phyloP scores from a whole-genome alignment of 139 green algal genomes.

The Zygnema cylindricum region DNA sequence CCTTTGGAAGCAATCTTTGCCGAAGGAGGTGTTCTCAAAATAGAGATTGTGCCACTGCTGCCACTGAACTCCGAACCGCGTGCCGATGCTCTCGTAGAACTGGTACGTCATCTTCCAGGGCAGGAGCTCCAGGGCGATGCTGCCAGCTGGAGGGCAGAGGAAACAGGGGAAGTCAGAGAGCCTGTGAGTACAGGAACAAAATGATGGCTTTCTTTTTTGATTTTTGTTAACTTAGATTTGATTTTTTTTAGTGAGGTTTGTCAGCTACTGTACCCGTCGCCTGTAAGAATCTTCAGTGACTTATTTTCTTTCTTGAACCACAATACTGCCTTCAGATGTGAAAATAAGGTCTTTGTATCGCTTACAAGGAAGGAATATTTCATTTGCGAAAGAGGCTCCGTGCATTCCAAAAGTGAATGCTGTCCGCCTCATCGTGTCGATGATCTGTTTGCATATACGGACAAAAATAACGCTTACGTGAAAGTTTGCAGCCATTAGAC shows the following conservation, averaged over 20 bases:
- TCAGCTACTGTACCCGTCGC: too few relatives aligned
- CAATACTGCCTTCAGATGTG: too few relatives aligned
- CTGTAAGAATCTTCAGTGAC: too few relatives aligned
- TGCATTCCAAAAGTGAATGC: conserved; percentile 33
- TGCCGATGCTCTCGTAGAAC: background rate
- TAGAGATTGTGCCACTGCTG: background rate
- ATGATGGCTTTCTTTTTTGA: too few relatives aligned
- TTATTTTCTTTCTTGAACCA: too few relatives aligned
- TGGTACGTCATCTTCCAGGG: background rate
- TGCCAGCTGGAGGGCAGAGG: background rate
- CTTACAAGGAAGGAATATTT: conserved; percentile 19
- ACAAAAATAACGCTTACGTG: too few relatives aligned
- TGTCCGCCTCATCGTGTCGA: conserved; percentile 13
- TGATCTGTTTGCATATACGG: background rate
- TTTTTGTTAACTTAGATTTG: too few relatives aligned
- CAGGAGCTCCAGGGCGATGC: background rate
- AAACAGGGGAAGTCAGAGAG: too few relatives aligned
- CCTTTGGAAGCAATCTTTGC: background rate
- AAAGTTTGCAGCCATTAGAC: too few relatives aligned
- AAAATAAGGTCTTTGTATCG: background rate
- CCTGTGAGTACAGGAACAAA: too few relatives aligned
- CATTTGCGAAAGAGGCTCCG: background rate
- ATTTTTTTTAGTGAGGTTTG: too few relatives aligned
- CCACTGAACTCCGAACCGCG: background rate
- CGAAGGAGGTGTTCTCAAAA: background rate